Evolutionary conservation across 306 rosid species (phyloP).

Genomic region (Inga leiocalycina): DNA sequence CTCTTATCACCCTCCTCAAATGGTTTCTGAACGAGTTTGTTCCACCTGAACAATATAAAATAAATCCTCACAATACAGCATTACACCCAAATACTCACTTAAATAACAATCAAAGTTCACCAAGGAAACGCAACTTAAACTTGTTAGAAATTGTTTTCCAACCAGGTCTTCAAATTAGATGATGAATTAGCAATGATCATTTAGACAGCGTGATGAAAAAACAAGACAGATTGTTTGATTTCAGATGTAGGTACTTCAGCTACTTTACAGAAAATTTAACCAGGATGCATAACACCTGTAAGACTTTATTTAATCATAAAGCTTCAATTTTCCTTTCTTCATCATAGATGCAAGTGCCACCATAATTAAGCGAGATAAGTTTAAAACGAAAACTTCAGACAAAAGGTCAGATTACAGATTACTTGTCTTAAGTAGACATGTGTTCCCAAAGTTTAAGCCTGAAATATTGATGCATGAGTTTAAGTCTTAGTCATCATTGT

Average conservation of each 20-base stretch:
- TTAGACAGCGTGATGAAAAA: background rate
- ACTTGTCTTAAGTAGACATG: slow-evolving; percentile 21
- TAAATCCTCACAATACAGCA: slow-evolving; percentile 28
- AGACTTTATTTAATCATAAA: background rate
- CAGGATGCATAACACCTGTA: background rate
- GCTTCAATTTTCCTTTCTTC: background rate
- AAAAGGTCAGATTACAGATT: slow-evolving; percentile 5
- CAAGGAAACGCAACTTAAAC: slow-evolving; percentile 10
- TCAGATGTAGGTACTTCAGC: slow-evolving; percentile 6
- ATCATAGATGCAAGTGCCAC: background rate
- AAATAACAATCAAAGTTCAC: slow-evolving; percentile 14
- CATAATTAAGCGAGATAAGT: slow-evolving; percentile 3
- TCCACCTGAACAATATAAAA: slow-evolving; percentile 78
- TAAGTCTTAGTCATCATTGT: slow-evolving; percentile 4
- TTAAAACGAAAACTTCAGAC: slow-evolving; percentile 7
- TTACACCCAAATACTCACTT: slow-evolving; percentile 32
- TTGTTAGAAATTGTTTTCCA: background rate
- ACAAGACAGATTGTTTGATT: slow-evolving; percentile 19
- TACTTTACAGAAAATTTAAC: slow-evolving; percentile 18
- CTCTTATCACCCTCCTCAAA: slow-evolving; percentile 96
- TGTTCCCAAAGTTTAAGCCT: slow-evolving; percentile 6
- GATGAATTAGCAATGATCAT: background rate
- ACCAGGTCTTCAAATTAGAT: slow-evolving; percentile 4
- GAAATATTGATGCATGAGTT: background rate
- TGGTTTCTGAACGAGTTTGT: slow-evolving; percentile 94